phyloP scores from a whole-genome alignment of 352 stramenopile species.

The Hyaloperonospora arabidopsidis region DNA sequence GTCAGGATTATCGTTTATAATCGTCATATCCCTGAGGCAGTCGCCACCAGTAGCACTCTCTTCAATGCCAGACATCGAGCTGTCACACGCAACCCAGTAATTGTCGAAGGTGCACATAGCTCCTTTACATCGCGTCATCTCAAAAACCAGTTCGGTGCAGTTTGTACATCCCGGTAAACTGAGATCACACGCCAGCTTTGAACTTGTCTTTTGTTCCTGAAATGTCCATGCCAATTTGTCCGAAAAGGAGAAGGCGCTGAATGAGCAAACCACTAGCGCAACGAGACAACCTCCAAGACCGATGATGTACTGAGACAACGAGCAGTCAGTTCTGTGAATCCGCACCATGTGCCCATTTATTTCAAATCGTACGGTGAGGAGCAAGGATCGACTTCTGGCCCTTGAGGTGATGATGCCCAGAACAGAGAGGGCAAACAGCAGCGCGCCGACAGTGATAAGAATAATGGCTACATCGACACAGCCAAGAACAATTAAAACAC shows the following conservation, averaged over 20 bases:
- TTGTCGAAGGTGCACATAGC: slow-evolving; percentile 28
- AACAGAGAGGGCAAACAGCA: slow-evolving; percentile 55
- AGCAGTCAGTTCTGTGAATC: not conserved
- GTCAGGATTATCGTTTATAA: slow-evolving; percentile 41
- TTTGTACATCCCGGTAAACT: slow-evolving; percentile 64
- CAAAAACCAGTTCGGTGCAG: slow-evolving; percentile 34
- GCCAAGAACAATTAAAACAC: not conserved
- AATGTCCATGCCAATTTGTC: slow-evolving; percentile 50
- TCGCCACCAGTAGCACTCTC: slow-evolving; percentile 13
- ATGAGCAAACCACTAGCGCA: slow-evolving; percentile 51
- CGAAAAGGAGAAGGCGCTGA: slow-evolving; percentile 62
- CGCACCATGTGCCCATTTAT: not conserved
- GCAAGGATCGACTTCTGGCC: slow-evolving; percentile 64
- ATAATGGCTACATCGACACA: slow-evolving; percentile 36
- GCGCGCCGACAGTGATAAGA: slow-evolving; percentile 62
- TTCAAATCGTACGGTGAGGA: slow-evolving; percentile 55
- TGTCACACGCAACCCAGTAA: slow-evolving; percentile 41
- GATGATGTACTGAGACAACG: slow-evolving; percentile 47
- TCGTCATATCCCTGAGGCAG: slow-evolving; percentile 48
- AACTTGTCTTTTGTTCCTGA: slow-evolving; percentile 29
- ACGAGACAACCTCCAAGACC: slow-evolving; percentile 54
- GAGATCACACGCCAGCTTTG: slow-evolving; percentile 60
- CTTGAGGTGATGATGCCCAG: slow-evolving; percentile 60
- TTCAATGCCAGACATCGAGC: slow-evolving; percentile 4
- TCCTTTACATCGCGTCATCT: slow-evolving; percentile 37